Percentiles rank a stretch among this genome's conserved stretches.
phyloP scores from a whole-genome alignment of 805 yeast species.

The Candida endomychidarum region DNA sequence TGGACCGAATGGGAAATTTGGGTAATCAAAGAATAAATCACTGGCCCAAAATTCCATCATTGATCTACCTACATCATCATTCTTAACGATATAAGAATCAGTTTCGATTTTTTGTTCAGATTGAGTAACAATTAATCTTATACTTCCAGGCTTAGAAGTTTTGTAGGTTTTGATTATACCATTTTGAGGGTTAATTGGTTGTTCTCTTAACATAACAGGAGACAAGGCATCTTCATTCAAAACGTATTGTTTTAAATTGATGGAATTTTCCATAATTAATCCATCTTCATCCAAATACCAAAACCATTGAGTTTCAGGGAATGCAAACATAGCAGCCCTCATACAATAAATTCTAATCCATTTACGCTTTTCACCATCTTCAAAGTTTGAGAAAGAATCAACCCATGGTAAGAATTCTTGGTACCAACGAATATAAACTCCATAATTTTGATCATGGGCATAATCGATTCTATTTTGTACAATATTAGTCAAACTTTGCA shows the following conservation, averaged over 20 bases:
- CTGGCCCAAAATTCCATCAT: constrained; percentile 81
- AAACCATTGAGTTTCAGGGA: constrained; percentile 87
- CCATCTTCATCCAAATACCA: constrained; percentile 86
- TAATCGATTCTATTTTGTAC: constrained; percentile 88
- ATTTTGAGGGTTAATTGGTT: constrained; percentile 69
- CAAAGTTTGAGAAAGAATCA: constrained; percentile 41
- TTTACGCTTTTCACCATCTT: constrained; percentile 42
- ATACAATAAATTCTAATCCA: constrained; percentile 68
- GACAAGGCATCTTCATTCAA: constrained; percentile 61
- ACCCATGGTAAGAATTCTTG: constrained; percentile 76
- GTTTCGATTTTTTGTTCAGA: constrained; percentile 62
- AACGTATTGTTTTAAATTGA: constrained; percentile 60
- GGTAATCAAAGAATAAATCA: constrained; percentile 64
- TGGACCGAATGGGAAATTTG: constrained; percentile 57
- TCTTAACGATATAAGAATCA: constrained; percentile 68
- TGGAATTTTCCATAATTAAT: constrained; percentile 67
- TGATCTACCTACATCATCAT: constrained; percentile 62
- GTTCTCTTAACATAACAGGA: constrained; percentile 63
- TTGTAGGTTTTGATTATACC: constrained; percentile 70
- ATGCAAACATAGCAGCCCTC: constrained; percentile 90
- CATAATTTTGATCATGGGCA: constrained; percentile 78
- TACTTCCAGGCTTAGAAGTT: constrained; percentile 52
- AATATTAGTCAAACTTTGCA: constrained; percentile 60
- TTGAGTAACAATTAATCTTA: constrained; percentile 69
- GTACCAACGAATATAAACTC: constrained; percentile 78